Conservation (phyloP, 2,329 filamentous ascomycete species). For the Hymenoscyphus fraxineus region DNA sequence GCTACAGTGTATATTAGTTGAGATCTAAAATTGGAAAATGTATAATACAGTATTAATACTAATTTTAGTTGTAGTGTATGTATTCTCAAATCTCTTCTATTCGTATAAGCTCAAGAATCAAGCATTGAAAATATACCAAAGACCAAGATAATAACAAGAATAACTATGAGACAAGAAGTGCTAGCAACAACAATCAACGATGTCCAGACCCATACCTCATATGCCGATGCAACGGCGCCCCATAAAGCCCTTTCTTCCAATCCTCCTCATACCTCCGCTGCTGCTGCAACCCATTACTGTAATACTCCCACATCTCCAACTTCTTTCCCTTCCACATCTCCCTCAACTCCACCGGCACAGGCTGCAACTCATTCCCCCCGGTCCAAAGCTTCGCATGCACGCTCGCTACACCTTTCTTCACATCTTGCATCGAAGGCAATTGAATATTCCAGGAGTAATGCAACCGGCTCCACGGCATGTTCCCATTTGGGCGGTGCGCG, state of each 20-base stretch:
- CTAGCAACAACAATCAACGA: neutral
- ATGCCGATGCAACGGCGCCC: neutral
- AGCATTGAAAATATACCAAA: no score
- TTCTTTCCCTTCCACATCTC: conserved; percentile 13
- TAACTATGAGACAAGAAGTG: no score
- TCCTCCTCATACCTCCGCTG: neutral
- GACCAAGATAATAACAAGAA: no score
- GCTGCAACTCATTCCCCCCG: conserved; percentile 20
- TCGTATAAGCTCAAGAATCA: no score
- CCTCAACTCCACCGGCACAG: conserved; percentile 18
- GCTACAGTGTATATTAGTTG: no score
- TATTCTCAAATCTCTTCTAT: no score
- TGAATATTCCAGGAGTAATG: conserved; percentile 40
- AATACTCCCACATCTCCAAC: conserved; percentile 16
- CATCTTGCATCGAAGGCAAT: conserved; percentile 37
- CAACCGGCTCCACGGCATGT: conserved; percentile 42
- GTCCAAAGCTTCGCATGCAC: conserved; percentile 41
- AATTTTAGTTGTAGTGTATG: no score
- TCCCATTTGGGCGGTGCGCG: conserved; percentile 38
- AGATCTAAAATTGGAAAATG: no score
- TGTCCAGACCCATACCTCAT: neutral
- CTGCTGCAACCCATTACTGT: neutral
- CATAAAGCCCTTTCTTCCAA: neutral
- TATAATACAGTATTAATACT: no score
- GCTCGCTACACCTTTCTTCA: conserved; percentile 34